Conservation (phyloP, 2,329 filamentous ascomycete species). For the Scedosporium apiospermum region DNA sequence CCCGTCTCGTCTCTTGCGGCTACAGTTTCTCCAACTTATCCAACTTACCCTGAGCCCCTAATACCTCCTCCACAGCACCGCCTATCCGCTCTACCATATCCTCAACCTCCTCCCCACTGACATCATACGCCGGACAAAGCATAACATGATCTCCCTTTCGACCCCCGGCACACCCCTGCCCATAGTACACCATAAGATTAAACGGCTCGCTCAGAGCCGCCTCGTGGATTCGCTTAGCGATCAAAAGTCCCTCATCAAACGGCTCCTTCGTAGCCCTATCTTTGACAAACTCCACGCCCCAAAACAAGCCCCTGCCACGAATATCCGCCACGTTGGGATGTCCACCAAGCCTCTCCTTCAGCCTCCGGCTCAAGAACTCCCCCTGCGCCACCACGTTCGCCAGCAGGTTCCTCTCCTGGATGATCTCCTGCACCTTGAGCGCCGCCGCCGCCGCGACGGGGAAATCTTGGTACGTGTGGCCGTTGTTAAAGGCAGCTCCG, state of each 20-base stretch:
- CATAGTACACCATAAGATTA: slow-evolving; percentile 47
- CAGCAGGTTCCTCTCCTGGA: slow-evolving; percentile 47
- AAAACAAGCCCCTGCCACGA: slow-evolving; percentile 46
- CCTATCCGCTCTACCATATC: not conserved
- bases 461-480: slow-evolving; percentile 54
- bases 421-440: slow-evolving; percentile 51
- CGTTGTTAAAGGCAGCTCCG: slow-evolving; percentile 34
- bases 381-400: slow-evolving; percentile 50
- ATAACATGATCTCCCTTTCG: slow-evolving; percentile 59
- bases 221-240: not conserved
- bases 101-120: slow-evolving; percentile 28
- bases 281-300: slow-evolving; percentile 35
- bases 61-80: not conserved
- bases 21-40: not conserved
- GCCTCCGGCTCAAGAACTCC: slow-evolving; percentile 28
- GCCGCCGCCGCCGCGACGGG: slow-evolving; percentile 51
- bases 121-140: slow-evolving; percentile 59
- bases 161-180: slow-evolving; percentile 50
- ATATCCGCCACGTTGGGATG: slow-evolving; percentile 50
- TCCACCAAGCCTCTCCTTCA: slow-evolving; percentile 31
- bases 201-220: not conserved
- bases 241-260: slow-evolving; percentile 16
- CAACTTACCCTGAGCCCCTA: not conserved
- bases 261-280: slow-evolving; percentile 25
- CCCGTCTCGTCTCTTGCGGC: no score